A percentile compares a stretch with the other conserved stretches of the same genome.
phyloP scores from a whole-genome alignment of 345 rosid species.

The Salix udensis region DNA sequence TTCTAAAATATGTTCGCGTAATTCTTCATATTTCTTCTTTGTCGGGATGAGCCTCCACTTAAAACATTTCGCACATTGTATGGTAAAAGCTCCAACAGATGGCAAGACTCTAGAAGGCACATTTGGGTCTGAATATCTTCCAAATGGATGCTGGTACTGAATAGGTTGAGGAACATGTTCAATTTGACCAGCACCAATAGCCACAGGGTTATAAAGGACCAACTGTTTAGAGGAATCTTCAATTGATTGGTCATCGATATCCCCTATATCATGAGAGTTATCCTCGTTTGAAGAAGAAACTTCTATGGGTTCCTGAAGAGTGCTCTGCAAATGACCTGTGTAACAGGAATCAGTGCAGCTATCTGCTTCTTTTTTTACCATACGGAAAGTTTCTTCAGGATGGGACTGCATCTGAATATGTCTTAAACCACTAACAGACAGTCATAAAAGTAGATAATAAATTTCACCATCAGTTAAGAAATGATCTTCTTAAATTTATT shows the following conservation, averaged over 20 bases:
- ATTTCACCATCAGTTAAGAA: background rate
- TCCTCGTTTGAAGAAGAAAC: slow-evolving; percentile 32
- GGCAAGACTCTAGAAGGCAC: slow-evolving; percentile 45
- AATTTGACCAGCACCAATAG: slow-evolving; percentile 30
- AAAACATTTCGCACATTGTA: slow-evolving; percentile 81
- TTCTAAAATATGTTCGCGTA: slow-evolving; percentile 72
- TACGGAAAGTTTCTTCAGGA: slow-evolving; percentile 27
- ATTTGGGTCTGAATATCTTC: slow-evolving; percentile 22
- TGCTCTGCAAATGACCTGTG: slow-evolving; percentile 17
- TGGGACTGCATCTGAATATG: slow-evolving; percentile 42
- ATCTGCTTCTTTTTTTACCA: slow-evolving; percentile 40
- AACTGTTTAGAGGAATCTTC: slow-evolving; percentile 50
- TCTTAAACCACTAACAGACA: slow-evolving; percentile 10
- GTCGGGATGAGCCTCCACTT: slow-evolving; percentile 94
- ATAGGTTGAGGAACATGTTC: slow-evolving; percentile 30
- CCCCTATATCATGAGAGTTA: slow-evolving; percentile 32
- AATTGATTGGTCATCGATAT: slow-evolving; percentile 17
- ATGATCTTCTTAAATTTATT: background rate
- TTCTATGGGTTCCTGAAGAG: slow-evolving; percentile 23
- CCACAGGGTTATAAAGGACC: slow-evolving; percentile 56
- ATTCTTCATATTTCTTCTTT: slow-evolving; percentile 83
- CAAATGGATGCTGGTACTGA: slow-evolving; percentile 16
- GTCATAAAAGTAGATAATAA: background rate
- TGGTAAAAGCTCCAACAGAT: slow-evolving; percentile 83
- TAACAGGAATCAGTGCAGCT: slow-evolving; percentile 25